phyloP scores from a whole-genome alignment of 495 filamentous ascomycete genomes.

The Lophiostoma macrostomum region DNA sequence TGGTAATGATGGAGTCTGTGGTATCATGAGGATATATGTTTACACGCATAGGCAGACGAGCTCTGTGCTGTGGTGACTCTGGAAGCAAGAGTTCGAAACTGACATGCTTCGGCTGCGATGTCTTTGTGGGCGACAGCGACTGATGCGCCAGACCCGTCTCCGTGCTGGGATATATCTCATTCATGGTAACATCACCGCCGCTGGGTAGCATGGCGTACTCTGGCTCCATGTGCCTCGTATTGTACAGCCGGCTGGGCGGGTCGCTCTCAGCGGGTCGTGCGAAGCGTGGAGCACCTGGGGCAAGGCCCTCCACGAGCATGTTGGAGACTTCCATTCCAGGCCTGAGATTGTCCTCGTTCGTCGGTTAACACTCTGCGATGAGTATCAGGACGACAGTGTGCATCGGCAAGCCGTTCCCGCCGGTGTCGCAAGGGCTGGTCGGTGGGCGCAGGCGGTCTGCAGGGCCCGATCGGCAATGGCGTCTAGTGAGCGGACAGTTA shows the following conservation, averaged over 20 bases:
- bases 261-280: constrained; percentile 2
- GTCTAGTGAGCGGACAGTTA: constrained; percentile 7
- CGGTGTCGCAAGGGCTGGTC: constrained; percentile 33
- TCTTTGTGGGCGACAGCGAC: constrained; percentile 17
- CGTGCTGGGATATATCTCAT: constrained; percentile 22
- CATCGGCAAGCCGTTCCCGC: constrained; percentile 29
- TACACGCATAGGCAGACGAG: constrained; percentile 84
- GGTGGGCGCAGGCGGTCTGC: constrained; percentile 13
- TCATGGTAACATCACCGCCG: constrained; percentile 13
- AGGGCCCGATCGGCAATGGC: constrained; percentile 3
- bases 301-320: constrained; percentile 41
- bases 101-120: constrained; percentile 34
- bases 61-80: constrained; percentile 67
- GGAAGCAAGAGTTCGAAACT: constrained; percentile 77
- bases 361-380: constrained; percentile 7
- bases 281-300: constrained; percentile 14
- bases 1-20: constrained; percentile 92
- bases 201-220: constrained; percentile 10
- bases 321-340: constrained; percentile 46
- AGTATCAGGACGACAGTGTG: constrained; percentile 6
- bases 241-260: constrained; percentile 41
- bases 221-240: constrained; percentile 29
- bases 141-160: constrained; percentile 15
- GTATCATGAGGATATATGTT: constrained; percentile 89
- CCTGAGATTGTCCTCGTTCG: background rate